phyloP scores from a whole-genome alignment of 176 grass and related monocot genomes.

The Neostapfia colusana region DNA sequence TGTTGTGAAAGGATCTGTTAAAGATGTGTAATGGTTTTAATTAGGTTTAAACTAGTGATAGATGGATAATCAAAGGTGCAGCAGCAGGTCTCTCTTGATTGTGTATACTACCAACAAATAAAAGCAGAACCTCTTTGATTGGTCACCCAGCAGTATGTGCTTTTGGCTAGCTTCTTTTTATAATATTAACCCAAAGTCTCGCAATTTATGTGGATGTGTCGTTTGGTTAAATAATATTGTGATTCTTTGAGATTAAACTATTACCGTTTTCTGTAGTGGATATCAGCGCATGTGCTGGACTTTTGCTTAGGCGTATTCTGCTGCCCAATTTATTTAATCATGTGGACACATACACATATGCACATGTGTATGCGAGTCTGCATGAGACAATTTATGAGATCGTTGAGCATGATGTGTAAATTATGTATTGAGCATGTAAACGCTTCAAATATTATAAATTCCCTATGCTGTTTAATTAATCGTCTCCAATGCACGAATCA shows the following conservation, averaged over 20 bases:
- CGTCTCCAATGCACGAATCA: too few species aligned
- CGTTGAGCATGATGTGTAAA: too few species aligned
- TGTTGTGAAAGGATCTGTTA: slow-evolving; percentile 47
- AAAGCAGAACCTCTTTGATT: slow-evolving; percentile 45
- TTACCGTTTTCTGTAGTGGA: slow-evolving; percentile 33
- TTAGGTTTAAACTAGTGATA: slow-evolving; percentile 37
- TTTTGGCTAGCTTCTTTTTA: slow-evolving; percentile 42
- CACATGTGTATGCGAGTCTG: too few species aligned
- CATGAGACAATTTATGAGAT: too few species aligned
- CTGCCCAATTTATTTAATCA: slow-evolving; percentile 4
- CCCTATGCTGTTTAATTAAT: too few species aligned
- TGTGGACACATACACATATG: background rate
- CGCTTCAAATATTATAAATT: too few species aligned
- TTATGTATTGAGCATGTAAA: too few species aligned
- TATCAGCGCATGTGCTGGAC: slow-evolving; percentile 12
- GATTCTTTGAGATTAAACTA: slow-evolving; percentile 37
- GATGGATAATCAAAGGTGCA: slow-evolving; percentile 48
- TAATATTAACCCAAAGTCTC: slow-evolving; percentile 31
- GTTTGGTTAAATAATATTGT: slow-evolving; percentile 34
- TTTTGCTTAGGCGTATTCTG: slow-evolving; percentile 41
- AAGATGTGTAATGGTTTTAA: slow-evolving; percentile 32
- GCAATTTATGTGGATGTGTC: slow-evolving; percentile 36
- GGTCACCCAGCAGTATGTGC: background rate
- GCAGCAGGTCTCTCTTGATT: slow-evolving; percentile 57
- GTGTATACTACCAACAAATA: slow-evolving; percentile 47